These are phyloP conservation scores for Alternaria hordeiaustralica DNA, from an alignment of 2,329 filamentous ascomycete genomes.

Conservation along the genomic window DNA sequence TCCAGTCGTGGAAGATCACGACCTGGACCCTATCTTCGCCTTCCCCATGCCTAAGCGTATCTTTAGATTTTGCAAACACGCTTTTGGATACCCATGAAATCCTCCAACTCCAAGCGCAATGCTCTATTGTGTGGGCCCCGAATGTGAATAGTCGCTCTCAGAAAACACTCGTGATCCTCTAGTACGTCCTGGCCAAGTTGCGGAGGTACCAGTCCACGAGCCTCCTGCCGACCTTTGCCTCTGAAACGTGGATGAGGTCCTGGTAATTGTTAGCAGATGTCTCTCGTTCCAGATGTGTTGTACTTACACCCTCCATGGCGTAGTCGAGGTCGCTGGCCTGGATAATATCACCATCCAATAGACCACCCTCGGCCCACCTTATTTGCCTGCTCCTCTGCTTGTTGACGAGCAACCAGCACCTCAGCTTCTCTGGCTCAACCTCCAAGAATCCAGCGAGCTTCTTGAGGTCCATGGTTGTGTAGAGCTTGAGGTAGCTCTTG, in stretches of 20 bases:
- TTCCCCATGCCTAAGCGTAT: conserved; percentile 15
- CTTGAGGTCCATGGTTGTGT: conserved; percentile 99
- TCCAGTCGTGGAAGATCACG: conserved; percentile 11
- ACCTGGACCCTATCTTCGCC: conserved; percentile 19
- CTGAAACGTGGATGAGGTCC: conserved; percentile 98
- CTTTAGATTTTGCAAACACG: conserved; percentile 29
- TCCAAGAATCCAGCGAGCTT: conserved; percentile 98
- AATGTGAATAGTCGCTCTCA: conserved; percentile 11
- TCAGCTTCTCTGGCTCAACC: conserved; percentile 93
- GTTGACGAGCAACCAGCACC: conserved; percentile 92
- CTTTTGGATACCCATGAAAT: conserved; percentile 39
- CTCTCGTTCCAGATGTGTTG: neutral
- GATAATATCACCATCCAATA: conserved; percentile 90
- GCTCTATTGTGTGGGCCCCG: conserved; percentile 33
- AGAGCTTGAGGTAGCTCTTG: conserved; percentile 97
- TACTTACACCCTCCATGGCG: conserved; percentile 86
- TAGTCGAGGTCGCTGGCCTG: conserved; percentile 97
- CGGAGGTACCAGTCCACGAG: conserved; percentile 99
- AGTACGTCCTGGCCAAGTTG: conserved; percentile 95
- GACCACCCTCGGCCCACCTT: conserved; percentile 87
- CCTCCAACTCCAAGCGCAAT: conserved; percentile 46
- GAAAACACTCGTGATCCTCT: conserved; percentile 39
- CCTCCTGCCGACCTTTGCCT: conserved; percentile 97
- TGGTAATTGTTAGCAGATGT: conserved; percentile 48
- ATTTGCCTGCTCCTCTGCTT: conserved; percentile 98